Base-by-base conservation (phyloP, 176 grass and related monocot genomes). In the Olyra latifolia region DNA sequence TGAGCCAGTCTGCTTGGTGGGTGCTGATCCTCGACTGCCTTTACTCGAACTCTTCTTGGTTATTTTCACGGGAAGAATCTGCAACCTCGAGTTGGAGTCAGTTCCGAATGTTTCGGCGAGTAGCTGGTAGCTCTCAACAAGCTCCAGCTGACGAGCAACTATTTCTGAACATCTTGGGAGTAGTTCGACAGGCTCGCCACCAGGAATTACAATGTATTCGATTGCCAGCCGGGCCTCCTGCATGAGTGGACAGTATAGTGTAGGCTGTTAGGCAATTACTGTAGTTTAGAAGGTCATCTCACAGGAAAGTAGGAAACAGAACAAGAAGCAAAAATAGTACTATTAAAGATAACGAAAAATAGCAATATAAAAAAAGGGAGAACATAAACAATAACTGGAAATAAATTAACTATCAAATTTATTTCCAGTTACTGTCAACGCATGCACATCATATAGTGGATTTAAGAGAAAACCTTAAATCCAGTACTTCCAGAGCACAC, bases 101-200 rank as follows among this genome's bases (percentile, higher is more conserved):
- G 92, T 99, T 80, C 86, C 96, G 27, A 89, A 95, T 28, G 88
- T 93, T 85, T 99, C 93, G 11, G 96, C 92, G 2, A 91, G 77
- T n/a, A 99, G 84, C 84, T 99, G 96, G 66, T 95, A 99, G 88
- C 92, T 99, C 70, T 99, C 90, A 12, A 99, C 96, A 22, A 99
- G 92, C 88, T 95, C 92, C 46, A 99, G 83, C 66, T 99, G 96
- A 59, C 90, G 90, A 62, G 96, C 92, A 75, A 99, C 89, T 50
- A 99, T 95, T 76, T 95, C 96, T 42, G 92, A 95, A 89, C 96
- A 99, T 87, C 96, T 88, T 70, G 96, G 96, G 30, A 98, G 90
- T 35, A 98, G 92, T 68, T 95, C 92, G 9, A 99, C 96, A 7
- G 92, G 90, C 71, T 99, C 96, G 17, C 96, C 90, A 0, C 90